phyloP scores from a whole-genome alignment of 352 stramenopile genomes.

The Phytophthora nicotianae region DNA sequence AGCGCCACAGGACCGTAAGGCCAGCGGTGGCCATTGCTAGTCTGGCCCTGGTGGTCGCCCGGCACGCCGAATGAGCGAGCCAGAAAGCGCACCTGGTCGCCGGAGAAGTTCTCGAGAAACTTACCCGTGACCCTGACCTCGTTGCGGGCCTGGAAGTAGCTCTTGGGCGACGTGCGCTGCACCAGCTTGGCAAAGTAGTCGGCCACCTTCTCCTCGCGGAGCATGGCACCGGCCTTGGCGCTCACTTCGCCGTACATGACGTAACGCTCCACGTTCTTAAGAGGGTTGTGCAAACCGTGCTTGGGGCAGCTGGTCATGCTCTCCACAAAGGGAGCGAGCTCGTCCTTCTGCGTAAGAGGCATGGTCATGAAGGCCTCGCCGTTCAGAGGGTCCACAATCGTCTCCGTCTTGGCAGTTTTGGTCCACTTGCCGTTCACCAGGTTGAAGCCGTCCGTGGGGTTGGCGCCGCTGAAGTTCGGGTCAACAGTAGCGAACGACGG shows the following conservation, averaged over 20 bases:
- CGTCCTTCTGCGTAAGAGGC: slow-evolving; percentile 89
- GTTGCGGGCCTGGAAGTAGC: slow-evolving; percentile 93
- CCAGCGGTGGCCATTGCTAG: slow-evolving; percentile 95
- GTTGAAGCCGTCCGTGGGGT: slow-evolving; percentile 90
- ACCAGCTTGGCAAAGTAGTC: slow-evolving; percentile 97
- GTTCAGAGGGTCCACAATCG: slow-evolving; percentile 95
- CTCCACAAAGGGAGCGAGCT: slow-evolving; percentile 93
- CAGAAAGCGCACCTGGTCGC: slow-evolving; percentile 97
- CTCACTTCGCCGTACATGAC: slow-evolving; percentile 81
- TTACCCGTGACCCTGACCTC: slow-evolving; percentile 94
- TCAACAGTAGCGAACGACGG: slow-evolving; percentile 94
- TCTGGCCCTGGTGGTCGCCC: slow-evolving; percentile 96
- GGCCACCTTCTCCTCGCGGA: slow-evolving; percentile 90
- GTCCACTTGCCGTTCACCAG: slow-evolving; percentile 93
- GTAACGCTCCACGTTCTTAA: slow-evolving; percentile 98
- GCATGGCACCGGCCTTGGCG: slow-evolving; percentile 79
- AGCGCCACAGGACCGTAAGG: slow-evolving; percentile 96
- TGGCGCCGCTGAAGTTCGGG: slow-evolving; percentile 78
- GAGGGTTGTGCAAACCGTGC: slow-evolving; percentile 97
- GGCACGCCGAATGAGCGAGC: slow-evolving; percentile 95
- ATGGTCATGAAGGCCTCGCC: slow-evolving; percentile 94
- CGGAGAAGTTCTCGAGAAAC: slow-evolving; percentile 98
- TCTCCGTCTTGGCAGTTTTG: slow-evolving; percentile 66
- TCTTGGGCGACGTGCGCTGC: slow-evolving; percentile 97
- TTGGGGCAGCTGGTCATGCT: slow-evolving; percentile 94